phyloP scores from a whole-genome alignment of 805 yeast genomes.

The Saccharomycopsis fodiens region DNA sequence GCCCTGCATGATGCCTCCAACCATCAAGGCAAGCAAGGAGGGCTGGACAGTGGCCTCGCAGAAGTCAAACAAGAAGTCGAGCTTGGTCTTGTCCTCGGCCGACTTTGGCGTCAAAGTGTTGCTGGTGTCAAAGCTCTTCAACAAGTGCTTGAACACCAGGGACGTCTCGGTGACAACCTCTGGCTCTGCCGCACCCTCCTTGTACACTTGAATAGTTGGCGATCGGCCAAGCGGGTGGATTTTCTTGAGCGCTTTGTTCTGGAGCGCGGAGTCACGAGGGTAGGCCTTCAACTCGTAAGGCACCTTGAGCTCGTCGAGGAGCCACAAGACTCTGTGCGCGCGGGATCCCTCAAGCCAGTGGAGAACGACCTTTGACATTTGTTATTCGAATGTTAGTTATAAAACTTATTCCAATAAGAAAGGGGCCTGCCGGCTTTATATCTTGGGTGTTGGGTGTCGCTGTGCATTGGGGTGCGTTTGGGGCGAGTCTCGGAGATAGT shows the following conservation, averaged over 20 bases:
- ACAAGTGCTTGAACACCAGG: constrained; percentile 44
- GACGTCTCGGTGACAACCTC: constrained; percentile 51
- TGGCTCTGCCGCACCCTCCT: constrained; percentile 14
- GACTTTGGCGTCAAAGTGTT: constrained; percentile 31
- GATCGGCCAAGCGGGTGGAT: constrained; percentile 59
- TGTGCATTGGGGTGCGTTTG: too few species aligned
- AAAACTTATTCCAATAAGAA: too few species aligned
- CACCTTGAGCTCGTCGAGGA: constrained; percentile 51
- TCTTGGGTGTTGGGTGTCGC: too few species aligned
- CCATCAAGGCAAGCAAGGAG: constrained; percentile 27
- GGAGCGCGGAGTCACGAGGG: constrained; percentile 41
- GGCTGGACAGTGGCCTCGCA: constrained; percentile 60
- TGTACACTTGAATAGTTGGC: constrained; percentile 48
- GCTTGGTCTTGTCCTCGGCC: constrained; percentile 34
- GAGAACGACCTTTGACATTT: neutral
- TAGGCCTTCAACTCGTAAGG: constrained; percentile 49
- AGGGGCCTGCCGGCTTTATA: too few species aligned
- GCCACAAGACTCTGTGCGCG: constrained; percentile 55
- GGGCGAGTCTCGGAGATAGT: too few species aligned
- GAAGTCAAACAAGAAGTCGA: constrained; percentile 47
- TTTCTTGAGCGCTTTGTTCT: constrained; percentile 41
- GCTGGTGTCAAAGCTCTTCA: constrained; percentile 40
- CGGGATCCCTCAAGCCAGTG: constrained; percentile 46
- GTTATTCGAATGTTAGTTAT: too few species aligned
- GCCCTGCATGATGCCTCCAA: constrained; percentile 22